phyloP scores from a whole-genome alignment of 164 flowering plant species.

The Stephania cephalantha region DNA sequence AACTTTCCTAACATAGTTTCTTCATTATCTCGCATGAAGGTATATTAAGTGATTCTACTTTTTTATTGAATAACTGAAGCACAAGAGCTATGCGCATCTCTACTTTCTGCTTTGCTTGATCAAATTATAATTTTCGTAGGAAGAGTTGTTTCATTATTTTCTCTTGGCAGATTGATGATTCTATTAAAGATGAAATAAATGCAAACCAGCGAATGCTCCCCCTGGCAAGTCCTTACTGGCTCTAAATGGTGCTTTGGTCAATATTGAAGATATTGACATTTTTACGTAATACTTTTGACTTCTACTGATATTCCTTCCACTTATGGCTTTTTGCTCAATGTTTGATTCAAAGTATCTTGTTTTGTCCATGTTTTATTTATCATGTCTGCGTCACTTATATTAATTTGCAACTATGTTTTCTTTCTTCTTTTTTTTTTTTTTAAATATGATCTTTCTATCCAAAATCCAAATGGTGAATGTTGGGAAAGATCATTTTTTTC shows the following conservation, averaged over 20 bases:
- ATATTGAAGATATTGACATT: conserved; percentile 92
- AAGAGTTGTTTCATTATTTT: not conserved
- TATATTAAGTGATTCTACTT: conserved; percentile 23
- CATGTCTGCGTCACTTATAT: too few relatives aligned
- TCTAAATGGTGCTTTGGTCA: conserved; percentile 90
- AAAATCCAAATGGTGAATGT: too few relatives aligned
- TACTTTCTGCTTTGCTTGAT: not conserved
- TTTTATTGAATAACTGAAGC: not conserved
- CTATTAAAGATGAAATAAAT: conserved; percentile 85
- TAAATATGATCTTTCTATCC: too few relatives aligned
- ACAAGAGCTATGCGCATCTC: not conserved
- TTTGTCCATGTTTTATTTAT: too few relatives aligned
- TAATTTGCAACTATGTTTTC: too few relatives aligned
- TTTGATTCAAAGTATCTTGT: not conserved
- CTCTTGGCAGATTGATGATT: conserved; percentile 63
- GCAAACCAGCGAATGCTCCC: conserved; percentile 92
- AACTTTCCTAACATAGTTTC: conserved; percentile 95
- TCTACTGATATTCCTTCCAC: not conserved
- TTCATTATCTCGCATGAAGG: conserved; percentile 97
- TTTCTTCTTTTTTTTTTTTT: too few relatives aligned
- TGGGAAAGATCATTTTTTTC: too few relatives aligned
- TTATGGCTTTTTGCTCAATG: not conserved
- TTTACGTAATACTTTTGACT: conserved; percentile 56
- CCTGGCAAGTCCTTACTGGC: conserved; percentile 99
- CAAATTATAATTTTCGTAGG: not conserved